Percentiles rank a stretch among this genome's conserved stretches.
These are phyloP conservation scores for Acanthamoeba healyi DNA, from an alignment of 208 protist genomes.

Conservation along the genomic window DNA sequence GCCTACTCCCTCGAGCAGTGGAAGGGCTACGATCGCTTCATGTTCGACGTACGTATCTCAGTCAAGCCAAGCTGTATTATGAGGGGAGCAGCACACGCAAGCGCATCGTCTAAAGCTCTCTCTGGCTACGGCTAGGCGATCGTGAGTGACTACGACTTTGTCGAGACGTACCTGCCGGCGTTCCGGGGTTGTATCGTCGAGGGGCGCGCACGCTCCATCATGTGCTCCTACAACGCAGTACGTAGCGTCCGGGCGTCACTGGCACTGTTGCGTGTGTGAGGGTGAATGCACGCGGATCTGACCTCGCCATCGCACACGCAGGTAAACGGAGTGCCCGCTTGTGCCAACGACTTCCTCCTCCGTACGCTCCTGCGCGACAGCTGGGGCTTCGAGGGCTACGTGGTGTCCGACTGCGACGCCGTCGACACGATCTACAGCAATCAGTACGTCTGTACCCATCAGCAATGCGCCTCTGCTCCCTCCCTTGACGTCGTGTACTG, in stretches of 20 bases:
- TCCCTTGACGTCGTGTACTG: neutral
- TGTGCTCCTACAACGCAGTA: slow-evolving; percentile 62
- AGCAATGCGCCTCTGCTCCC: neutral
- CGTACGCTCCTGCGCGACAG: slow-evolving; percentile 24
- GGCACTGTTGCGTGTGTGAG: too few relatives aligned
- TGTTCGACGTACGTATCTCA: neutral
- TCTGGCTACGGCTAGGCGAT: neutral
- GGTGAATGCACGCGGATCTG: neutral
- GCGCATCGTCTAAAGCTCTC: neutral
- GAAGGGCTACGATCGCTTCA: neutral
- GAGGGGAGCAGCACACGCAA: neutral
- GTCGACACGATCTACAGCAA: slow-evolving; percentile 71
- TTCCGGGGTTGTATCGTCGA: slow-evolving; percentile 3
- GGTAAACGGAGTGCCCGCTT: slow-evolving; percentile 75
- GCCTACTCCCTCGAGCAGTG: slow-evolving; percentile 5
- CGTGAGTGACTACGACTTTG: slow-evolving; percentile 53
- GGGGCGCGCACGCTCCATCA: slow-evolving; percentile 26
- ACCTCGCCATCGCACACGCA: neutral
- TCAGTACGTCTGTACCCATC: too few relatives aligned
- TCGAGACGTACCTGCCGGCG: neutral
- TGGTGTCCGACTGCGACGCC: slow-evolving; percentile 75
- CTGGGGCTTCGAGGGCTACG: slow-evolving; percentile 76
- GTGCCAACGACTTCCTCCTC: slow-evolving; percentile 74
- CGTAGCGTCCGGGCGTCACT: neutral
- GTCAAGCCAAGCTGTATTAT: neutral